Conservation (phyloP, 106 monocot genomes). For the Platanthera zijinensis region DNA sequence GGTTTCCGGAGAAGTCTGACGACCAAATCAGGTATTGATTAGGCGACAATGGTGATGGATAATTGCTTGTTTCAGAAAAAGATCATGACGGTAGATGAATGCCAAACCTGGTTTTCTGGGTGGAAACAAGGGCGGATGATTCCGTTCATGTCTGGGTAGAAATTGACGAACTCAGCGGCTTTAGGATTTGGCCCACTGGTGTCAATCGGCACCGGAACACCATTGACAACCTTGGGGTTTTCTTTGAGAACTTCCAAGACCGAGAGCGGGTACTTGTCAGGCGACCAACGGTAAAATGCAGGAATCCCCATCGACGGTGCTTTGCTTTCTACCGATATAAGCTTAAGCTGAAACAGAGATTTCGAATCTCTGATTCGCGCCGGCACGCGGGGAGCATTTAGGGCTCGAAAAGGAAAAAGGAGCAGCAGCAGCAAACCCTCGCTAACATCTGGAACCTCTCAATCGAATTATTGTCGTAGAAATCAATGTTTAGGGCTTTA, state of each 20-base stretch:
- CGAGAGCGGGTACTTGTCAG: conserved; percentile 50
- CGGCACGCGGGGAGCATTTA: no score
- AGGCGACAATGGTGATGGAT: background rate
- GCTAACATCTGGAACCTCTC: no score
- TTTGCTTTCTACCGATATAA: background rate
- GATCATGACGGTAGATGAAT: background rate
- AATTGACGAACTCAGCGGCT: conserved; percentile 48
- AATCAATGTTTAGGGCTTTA: no score
- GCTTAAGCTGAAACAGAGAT: no score
- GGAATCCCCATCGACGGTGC: conserved; percentile 41
- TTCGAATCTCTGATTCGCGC: no score
- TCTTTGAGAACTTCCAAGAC: conserved; percentile 44
- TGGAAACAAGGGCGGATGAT: conserved; percentile 65
- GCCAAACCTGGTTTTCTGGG: conserved; percentile 41
- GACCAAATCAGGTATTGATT: background rate
- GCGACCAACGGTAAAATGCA: conserved; percentile 51
- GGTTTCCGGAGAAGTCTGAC: background rate
- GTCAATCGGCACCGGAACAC: conserved; percentile 27
- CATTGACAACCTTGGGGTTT: conserved; percentile 17
- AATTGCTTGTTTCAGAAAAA: background rate
- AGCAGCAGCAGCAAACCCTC: no score
- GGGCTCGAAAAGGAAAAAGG: no score
- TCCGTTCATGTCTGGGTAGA: conserved; percentile 60
- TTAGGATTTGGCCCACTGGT: conserved; percentile 48
- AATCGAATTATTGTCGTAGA: no score